Evolutionary conservation across 2,329 filamentous ascomycete genomes (phyloP), one percentile per base, ranked within the genome.

Genomic region (Coleophoma eucalyptorum): DNA sequence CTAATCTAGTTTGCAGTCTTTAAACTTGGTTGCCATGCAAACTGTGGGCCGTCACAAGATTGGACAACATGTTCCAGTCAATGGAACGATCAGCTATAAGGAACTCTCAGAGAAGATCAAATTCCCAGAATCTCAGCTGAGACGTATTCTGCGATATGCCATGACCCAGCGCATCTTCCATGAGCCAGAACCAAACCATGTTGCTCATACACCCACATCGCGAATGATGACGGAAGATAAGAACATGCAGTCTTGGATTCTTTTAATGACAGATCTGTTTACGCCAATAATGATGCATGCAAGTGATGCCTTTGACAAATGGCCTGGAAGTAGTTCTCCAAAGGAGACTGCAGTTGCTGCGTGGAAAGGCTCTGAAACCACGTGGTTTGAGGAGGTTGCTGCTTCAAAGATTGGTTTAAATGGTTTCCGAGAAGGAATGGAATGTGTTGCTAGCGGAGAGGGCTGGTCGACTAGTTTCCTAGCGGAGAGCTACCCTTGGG

Each of bases 391-490:
- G 11, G 49, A 51, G 19, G 33, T 54, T 3, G 41, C 42, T 16
- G 47, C 47, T 15, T 40, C 32, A 21, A 43, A 43, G 5, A 44
- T 31, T 15, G 37, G 19, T n/a, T 33, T 34, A 4, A 33, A 18
- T n/a, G 45, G 35, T 2, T 53, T 53, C 19, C 46, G 51, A 37
- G 16, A 34, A 7, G 51, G 38, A 7, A 53, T 53, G 51, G 47
- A 50, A 33, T 40, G 47, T 26, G 50, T 53, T n/a, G 50, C 48
- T 20, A 48, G 43, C 5, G 78, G 75, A 49, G 76, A 80, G 54
- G 79, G 79, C 0, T 80, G 79, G 55, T 75, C 78, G 53, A 59
- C 78, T 2, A 63, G 64, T 38, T 70, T 79, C 55, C 67, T 83
- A 19, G 69, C 79, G 1, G 66, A 78, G 33, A 46, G 45, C 10